Percentiles rank a stretch among this genome's conserved stretches.
Evolutionary conservation across 2,329 filamentous ascomycete species (phyloP).

Genomic region (Ophiocordyceps camponoti-leonardi): DNA sequence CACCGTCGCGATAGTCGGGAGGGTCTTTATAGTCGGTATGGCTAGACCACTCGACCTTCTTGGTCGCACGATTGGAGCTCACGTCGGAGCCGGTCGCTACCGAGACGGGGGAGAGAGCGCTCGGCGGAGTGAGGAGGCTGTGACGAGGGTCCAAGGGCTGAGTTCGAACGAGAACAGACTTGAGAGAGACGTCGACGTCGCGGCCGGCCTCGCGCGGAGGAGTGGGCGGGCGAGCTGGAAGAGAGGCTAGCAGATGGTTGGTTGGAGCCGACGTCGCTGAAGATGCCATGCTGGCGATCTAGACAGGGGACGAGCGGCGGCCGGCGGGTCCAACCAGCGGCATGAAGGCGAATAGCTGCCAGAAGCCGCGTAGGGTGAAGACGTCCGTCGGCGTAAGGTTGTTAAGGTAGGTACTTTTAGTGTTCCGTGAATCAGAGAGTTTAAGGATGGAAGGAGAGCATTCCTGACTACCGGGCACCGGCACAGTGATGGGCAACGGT

Average conservation of each 20-base stretch:
- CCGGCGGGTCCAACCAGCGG: conserved; percentile 1
- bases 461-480: neutral
- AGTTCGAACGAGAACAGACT: conserved; percentile 16
- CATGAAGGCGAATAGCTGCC: conserved; percentile 1
- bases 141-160: conserved; percentile 18
- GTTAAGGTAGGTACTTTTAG: neutral
- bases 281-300: conserved; percentile 26
- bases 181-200: conserved; percentile 18
- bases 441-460: neutral
- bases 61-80: conserved; percentile 26
- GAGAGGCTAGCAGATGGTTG: conserved; percentile 26
- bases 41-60: conserved; percentile 40
- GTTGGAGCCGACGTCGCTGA: conserved; percentile 17
- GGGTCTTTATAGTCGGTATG: conserved; percentile 39
- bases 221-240: conserved; percentile 46
- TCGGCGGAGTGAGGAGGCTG: conserved; percentile 34
- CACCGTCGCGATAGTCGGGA: conserved; percentile 23
- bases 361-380: neutral
- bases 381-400: neutral
- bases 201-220: conserved; percentile 39
- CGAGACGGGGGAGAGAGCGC: conserved; percentile 24
- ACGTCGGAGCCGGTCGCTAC: conserved; percentile 22
- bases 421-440: neutral
- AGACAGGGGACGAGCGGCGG: conserved; percentile 11
- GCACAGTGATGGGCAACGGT: too few species aligned